A percentile compares a stretch with the other conserved stretches of the same genome.
phyloP scores from a whole-genome alignment of 352 stramenopile genomes.

The Phytophthora macrochlamydospora region DNA sequence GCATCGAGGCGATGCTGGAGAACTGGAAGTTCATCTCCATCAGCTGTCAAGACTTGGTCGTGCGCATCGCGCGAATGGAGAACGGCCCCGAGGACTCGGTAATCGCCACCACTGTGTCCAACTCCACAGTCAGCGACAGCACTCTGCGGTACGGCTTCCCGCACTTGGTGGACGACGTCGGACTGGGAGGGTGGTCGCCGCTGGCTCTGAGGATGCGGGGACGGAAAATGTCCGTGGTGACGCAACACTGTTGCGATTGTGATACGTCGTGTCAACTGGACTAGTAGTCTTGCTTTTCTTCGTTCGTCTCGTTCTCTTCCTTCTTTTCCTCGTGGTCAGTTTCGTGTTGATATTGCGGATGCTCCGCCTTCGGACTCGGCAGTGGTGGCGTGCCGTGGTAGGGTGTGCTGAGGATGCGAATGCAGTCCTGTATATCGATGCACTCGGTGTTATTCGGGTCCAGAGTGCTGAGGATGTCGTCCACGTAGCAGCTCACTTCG shows the following conservation, averaged over 20 bases:
- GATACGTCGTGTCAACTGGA: not conserved
- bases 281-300: conserved; percentile 3
- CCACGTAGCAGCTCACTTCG: conserved; percentile 73
- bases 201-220: too few species aligned
- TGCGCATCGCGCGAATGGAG: too few species aligned
- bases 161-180: too few species aligned
- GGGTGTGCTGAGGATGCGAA: conserved; percentile 57
- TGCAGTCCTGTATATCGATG: conserved; percentile 74
- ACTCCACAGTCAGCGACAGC: too few species aligned
- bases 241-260: not conserved
- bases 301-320: not conserved
- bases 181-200: too few species aligned
- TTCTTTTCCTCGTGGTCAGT: conserved; percentile 1
- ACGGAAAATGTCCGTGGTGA: too few species aligned
- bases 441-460: conserved; percentile 76
- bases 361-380: conserved; percentile 4
- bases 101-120: too few species aligned
- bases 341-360: not conserved
- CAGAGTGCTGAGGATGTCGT: conserved; percentile 70
- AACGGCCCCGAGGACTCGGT: too few species aligned
- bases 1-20: too few species aligned
- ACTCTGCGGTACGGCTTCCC: too few species aligned
- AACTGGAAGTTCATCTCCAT: too few species aligned
- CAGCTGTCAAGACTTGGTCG: too few species aligned
- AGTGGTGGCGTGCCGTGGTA: conserved; percentile 38